Evolutionary conservation across 129 eudicot genomes (phyloP).

Genomic region (Tagetes erecta): DNA sequence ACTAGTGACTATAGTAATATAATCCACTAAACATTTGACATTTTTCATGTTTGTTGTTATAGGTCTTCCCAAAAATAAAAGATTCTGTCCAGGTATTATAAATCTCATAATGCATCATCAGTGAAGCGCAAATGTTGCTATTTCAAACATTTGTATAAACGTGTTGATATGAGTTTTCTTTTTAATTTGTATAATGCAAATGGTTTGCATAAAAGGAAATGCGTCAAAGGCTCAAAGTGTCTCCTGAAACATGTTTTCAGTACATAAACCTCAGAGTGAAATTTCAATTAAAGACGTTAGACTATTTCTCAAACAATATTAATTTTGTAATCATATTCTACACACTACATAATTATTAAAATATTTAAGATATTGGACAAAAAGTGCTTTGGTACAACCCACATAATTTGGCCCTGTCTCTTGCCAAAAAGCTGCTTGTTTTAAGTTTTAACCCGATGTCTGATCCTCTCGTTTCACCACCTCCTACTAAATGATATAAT

Average conservation of each 20-base stretch:
- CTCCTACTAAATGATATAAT: slow-evolving; percentile 1
- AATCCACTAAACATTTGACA: background rate
- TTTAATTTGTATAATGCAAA: background rate
- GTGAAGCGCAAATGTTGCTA: background rate
- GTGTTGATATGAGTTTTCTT: background rate
- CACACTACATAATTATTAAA: background rate
- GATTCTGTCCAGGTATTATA: slow-evolving; percentile 80
- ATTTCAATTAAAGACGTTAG: background rate
- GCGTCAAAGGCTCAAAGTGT: background rate
- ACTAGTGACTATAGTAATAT: background rate
- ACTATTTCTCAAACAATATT: background rate
- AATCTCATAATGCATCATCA: background rate
- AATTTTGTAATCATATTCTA: background rate
- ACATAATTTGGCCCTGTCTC: background rate
- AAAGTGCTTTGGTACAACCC: background rate
- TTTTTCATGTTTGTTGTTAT: slow-evolving; percentile 27
- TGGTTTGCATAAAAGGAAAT: background rate
- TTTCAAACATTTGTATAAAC: background rate
- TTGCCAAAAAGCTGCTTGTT: background rate
- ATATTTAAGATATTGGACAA: background rate
- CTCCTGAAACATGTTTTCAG: background rate
- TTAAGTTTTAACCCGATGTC: background rate
- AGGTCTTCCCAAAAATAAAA: slow-evolving; percentile 92
- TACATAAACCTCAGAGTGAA: background rate
- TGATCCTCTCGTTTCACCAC: background rate